phyloP scores from a whole-genome alignment of 2,329 filamentous ascomycete genomes.

The Apiospora sp. region DNA sequence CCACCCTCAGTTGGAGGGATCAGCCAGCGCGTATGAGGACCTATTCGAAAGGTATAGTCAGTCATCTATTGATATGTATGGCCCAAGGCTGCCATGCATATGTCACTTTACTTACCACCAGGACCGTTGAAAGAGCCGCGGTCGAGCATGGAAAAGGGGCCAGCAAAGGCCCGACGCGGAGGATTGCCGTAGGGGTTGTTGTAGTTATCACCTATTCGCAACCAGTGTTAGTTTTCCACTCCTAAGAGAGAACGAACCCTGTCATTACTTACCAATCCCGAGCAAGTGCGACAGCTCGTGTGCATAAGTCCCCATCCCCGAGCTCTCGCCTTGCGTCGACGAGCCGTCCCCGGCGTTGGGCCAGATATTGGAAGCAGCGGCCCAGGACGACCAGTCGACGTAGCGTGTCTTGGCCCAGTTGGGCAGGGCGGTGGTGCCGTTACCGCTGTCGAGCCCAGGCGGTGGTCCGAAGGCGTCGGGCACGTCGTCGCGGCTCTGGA shows the following conservation, averaged over 20 bases:
- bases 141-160: constrained; percentile 61
- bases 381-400: constrained; percentile 62
- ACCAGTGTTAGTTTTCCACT: not conserved
- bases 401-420: constrained; percentile 60
- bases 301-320: constrained; percentile 60
- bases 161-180: constrained; percentile 55
- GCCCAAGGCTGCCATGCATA: too few relatives aligned
- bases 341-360: constrained; percentile 61
- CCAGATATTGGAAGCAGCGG: constrained; percentile 59
- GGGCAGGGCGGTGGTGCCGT: constrained; percentile 42
- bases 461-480: constrained; percentile 59
- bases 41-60: constrained; percentile 30
- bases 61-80: too few relatives aligned
- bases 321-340: constrained; percentile 61
- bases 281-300: constrained; percentile 62
- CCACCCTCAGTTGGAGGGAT: constrained; percentile 57
- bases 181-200: constrained; percentile 60
- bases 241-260: too few relatives aligned
- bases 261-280: constrained; percentile 48
- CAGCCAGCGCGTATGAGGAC: constrained; percentile 61
- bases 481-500: constrained; percentile 54
- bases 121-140: constrained; percentile 61
- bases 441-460: constrained; percentile 23
- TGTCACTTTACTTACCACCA: constrained; percentile 36
- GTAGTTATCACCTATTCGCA: constrained; percentile 55